Evolutionary conservation across 1,139 yeast genomes (phyloP).

Genomic region (Kodamaea anthophila): DNA sequence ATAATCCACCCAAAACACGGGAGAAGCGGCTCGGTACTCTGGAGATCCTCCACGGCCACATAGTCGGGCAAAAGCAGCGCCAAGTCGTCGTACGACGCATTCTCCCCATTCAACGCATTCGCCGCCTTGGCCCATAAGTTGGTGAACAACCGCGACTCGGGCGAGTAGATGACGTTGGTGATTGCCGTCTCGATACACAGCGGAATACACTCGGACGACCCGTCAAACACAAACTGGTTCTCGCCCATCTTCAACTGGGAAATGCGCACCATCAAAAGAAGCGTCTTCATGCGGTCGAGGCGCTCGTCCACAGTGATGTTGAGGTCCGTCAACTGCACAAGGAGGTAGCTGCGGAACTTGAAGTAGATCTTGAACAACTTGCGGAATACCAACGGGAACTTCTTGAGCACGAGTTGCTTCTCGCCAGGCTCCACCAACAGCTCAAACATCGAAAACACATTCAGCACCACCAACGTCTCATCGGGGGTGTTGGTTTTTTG

Average conservation of each 20-base stretch:
- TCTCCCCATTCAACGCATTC: constrained; percentile 12
- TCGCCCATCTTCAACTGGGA: constrained; percentile 65
- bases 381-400: constrained; percentile 67
- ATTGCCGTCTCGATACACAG: constrained; percentile 83
- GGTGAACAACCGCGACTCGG: constrained; percentile 69
- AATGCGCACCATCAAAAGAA: constrained; percentile 62
- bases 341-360: constrained; percentile 60
- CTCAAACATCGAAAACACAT: constrained; percentile 66
- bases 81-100: constrained; percentile 22
- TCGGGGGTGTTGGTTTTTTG: constrained; percentile 39
- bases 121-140: constrained; percentile 62
- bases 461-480: constrained; percentile 58
- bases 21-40: constrained; percentile 34
- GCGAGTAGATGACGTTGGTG: constrained; percentile 67
- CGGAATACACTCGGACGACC: constrained; percentile 52
- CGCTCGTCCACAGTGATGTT: constrained; percentile 52
- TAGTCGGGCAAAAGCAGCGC: constrained; percentile 31
- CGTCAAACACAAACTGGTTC: constrained; percentile 50
- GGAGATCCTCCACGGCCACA: constrained; percentile 24
- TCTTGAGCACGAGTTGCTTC: constrained; percentile 37
- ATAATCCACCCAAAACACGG: constrained; percentile 78
- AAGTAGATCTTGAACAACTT: constrained; percentile 62
- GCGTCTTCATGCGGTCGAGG: constrained; percentile 62
- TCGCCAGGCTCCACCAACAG: constrained; percentile 43
- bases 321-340: constrained; percentile 61